A percentile compares a stretch with the other conserved stretches of the same genome.
Conservation (phyloP, 495 filamentous ascomycete species). For the Tuber umbilicatum region DNA sequence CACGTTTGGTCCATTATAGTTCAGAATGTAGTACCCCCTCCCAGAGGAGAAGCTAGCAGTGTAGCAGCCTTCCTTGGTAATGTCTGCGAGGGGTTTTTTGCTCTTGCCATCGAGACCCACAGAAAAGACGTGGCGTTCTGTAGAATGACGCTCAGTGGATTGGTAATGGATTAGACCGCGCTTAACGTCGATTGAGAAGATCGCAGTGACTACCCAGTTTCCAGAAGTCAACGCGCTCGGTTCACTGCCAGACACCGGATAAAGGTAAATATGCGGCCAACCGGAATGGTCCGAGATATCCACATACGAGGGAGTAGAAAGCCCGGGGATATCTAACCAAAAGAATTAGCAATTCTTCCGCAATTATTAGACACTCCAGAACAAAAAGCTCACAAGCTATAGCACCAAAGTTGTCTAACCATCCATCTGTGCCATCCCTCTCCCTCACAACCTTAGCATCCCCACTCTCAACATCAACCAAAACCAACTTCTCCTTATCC, state of each 20-base stretch:
- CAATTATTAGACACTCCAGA: background rate
- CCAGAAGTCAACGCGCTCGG: conserved; percentile 51
- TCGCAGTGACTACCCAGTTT: conserved; percentile 51
- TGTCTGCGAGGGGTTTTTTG: conserved; percentile 49
- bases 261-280: conserved; percentile 54
- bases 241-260: conserved; percentile 47
- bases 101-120: conserved; percentile 44
- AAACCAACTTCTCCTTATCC: conserved; percentile 51
- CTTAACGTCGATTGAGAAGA: conserved; percentile 49
- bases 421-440: conserved; percentile 52
- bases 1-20: conserved; percentile 52
- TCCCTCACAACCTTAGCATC: conserved; percentile 47
- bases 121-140: conserved; percentile 41
- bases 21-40: conserved; percentile 53
- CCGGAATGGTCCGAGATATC: conserved; percentile 54
- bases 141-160: conserved; percentile 52
- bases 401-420: conserved; percentile 52
- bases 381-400: conserved; percentile 42
- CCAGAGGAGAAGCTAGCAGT: conserved; percentile 51
- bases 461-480: conserved; percentile 45
- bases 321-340: conserved; percentile 42
- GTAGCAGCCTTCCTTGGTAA: conserved; percentile 48
- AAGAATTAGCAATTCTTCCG: conserved; percentile 10
- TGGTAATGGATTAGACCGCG: conserved; percentile 53
- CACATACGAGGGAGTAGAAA: conserved; percentile 47